Conservation (phyloP, 177 flowering plant genomes). For the Vitis hybrid region DNA sequence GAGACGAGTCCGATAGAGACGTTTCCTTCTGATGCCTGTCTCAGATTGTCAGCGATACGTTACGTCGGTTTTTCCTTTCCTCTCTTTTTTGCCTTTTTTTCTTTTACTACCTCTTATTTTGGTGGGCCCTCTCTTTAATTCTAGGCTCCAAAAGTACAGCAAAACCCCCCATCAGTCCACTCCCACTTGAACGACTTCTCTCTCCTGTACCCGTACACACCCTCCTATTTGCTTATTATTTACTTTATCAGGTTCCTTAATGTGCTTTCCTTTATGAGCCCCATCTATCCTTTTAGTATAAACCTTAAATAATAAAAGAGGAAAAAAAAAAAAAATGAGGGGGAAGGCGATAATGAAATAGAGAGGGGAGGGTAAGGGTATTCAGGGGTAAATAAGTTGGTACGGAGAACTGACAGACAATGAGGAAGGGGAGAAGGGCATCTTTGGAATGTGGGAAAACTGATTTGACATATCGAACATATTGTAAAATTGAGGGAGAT, state of each 20-base stretch:
- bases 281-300: too few species aligned
- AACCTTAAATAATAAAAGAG: too few species aligned
- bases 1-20: conserved; percentile 63
- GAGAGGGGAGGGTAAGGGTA: background rate
- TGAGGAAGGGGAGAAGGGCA: conserved; percentile 1
- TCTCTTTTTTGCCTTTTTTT: background rate
- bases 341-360: background rate
- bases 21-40: conserved; percentile 29
- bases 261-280: too few species aligned
- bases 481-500: conserved; percentile 46
- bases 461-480: conserved; percentile 29
- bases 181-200: too few species aligned
- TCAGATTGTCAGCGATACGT: conserved; percentile 62
- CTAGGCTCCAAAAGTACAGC: too few species aligned
- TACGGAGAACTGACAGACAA: too few species aligned
- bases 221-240: too few species aligned
- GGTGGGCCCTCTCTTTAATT: background rate
- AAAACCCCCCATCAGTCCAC: too few species aligned
- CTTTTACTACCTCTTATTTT: conserved; percentile 8
- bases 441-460: conserved; percentile 4
- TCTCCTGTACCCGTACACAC: too few species aligned
- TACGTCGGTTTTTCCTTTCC: conserved; percentile 43
- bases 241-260: too few species aligned
- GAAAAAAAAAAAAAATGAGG: too few species aligned
- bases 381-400: too few species aligned